phyloP scores from a whole-genome alignment of 345 rosid genomes.

The Ricinus communis region DNA sequence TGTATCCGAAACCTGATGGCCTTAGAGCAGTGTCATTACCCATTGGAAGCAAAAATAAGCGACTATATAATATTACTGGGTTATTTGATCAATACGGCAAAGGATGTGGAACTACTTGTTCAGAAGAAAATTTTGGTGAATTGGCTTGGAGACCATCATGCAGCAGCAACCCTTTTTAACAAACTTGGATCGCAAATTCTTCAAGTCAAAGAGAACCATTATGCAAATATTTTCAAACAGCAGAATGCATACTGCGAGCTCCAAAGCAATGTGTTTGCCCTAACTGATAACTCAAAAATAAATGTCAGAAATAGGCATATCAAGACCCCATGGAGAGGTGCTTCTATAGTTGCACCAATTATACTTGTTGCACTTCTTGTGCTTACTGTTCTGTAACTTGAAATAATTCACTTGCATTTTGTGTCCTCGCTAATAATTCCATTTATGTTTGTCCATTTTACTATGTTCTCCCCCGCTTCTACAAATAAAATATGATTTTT shows the following conservation, averaged over 20 bases:
- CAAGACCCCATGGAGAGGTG: neutral
- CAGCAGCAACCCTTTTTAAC: neutral
- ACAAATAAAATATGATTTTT: no score
- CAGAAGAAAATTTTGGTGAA: slow-evolving; percentile 1
- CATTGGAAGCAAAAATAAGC: neutral
- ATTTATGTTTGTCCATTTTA: no score
- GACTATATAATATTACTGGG: neutral
- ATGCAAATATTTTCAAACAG: neutral
- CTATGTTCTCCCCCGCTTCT: no score
- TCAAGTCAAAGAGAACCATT: neutral
- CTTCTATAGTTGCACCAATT: neutral
- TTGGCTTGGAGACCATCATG: neutral
- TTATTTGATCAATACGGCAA: neutral
- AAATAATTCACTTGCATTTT: no score
- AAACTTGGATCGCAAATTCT: neutral
- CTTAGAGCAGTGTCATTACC: slow-evolving; percentile 20
- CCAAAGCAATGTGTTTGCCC: no score
- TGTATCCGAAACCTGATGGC: neutral
- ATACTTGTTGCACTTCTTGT: no score
- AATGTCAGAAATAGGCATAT: neutral
- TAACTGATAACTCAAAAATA: neutral
- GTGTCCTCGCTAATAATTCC: no score
- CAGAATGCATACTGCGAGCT: neutral
- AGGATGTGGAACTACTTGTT: slow-evolving; percentile 16
- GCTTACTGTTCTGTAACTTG: no score